phyloP scores from a whole-genome alignment of 2,329 filamentous ascomycete genomes.

The Nemania diffusa region DNA sequence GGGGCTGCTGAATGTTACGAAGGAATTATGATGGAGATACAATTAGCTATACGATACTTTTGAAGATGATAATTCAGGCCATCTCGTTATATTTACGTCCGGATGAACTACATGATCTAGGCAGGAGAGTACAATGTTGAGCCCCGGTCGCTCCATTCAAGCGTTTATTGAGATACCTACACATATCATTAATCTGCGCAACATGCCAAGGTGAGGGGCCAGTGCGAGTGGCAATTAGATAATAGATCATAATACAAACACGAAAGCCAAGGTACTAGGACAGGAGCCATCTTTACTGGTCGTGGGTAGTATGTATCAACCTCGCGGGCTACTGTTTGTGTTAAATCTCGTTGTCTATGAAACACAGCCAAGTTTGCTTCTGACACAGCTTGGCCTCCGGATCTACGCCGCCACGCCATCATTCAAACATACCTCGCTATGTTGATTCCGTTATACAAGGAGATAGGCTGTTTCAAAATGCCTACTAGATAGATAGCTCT shows the following conservation, averaged over 20 bases:
- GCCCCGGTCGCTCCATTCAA: no score
- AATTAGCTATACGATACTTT: no score
- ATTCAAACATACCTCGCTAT: neutral
- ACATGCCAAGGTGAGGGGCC: no score
- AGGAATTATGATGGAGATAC: no score
- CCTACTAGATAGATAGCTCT: neutral
- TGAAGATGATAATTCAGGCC: no score
- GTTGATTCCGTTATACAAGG: neutral
- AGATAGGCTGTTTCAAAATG: constrained; percentile 1
- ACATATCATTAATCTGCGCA: no score
- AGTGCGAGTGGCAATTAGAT: neutral
- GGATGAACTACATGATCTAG: no score
- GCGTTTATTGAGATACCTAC: no score
- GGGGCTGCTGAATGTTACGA: no score
- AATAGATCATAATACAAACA: neutral
- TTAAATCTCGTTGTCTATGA: neutral
- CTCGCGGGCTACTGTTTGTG: neutral
- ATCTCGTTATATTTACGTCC: no score
- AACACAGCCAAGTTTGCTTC: constrained; percentile 19
- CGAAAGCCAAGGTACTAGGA: neutral
- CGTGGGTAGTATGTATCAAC: neutral
- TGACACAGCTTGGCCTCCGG: constrained; percentile 24
- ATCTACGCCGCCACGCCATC: neutral
- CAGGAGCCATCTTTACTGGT: neutral
- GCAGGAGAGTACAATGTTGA: no score